These are phyloP conservation scores for Centrapalus pauciflorus DNA, from an alignment of 129 eudicot genomes.

Conservation along the genomic window DNA sequence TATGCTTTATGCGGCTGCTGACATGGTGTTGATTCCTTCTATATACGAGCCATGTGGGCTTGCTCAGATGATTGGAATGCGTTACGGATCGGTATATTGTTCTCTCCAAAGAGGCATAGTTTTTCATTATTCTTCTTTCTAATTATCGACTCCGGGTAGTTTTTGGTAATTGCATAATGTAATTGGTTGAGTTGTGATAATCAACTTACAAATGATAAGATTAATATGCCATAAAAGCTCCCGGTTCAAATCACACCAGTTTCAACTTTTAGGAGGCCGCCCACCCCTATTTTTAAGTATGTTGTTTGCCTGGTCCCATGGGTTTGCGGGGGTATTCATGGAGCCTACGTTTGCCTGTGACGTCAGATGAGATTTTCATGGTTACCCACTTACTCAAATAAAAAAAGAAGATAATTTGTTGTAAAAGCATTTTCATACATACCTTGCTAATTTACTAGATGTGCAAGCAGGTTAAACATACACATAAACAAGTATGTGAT, in stretches of 20 bases:
- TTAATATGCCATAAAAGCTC: no score
- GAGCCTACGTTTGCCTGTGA: no score
- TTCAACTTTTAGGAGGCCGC: no score
- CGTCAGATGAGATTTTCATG: no score
- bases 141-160: neutral
- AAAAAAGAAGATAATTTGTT: neutral
- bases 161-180: neutral
- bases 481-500: neutral
- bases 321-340: no score
- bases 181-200: neutral
- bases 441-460: neutral
- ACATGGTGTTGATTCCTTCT: conserved; percentile 84
- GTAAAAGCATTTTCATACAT: neutral
- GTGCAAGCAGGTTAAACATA: neutral
- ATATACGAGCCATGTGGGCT: conserved; percentile 94
- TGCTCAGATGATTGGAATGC: conserved; percentile 92
- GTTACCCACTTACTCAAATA: no score
- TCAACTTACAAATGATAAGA: no score
- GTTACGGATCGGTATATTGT: conserved; percentile 75
- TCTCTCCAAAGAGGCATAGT: neutral
- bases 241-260: no score
- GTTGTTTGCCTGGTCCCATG: no score
- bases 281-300: no score
- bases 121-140: neutral
- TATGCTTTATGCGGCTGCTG: conserved; percentile 84